Percentiles rank a stretch among this genome's conserved stretches.
Conservation (phyloP, 306 rosid genomes). For the Vicia villosa region DNA sequence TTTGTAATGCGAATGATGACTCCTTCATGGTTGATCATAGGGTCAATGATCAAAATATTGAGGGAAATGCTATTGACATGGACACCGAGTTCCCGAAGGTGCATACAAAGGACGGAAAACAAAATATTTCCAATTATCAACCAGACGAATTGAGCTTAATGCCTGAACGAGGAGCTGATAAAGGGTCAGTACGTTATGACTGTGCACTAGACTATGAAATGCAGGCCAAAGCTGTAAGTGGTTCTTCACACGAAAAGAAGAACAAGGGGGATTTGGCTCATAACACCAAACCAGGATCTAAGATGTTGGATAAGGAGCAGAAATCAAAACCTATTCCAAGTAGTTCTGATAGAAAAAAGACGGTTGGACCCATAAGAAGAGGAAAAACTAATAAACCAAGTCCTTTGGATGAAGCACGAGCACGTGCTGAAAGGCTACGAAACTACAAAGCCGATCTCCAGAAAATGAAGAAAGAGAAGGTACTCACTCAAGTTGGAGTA, state of each 20-base stretch:
- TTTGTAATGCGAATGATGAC: constrained; percentile 54
- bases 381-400: constrained; percentile 73
- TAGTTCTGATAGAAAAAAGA: constrained; percentile 57
- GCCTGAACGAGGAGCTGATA: constrained; percentile 73
- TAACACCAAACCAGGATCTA: constrained; percentile 51
- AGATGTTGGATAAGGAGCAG: constrained; percentile 56
- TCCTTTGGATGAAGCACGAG: constrained; percentile 94
- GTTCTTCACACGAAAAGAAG: constrained; percentile 44
- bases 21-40: constrained; percentile 61
- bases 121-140: constrained; percentile 54
- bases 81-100: constrained; percentile 64
- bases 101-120: constrained; percentile 49
- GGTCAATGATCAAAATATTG: constrained; percentile 44
- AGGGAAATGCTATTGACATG: constrained; percentile 71
- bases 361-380: constrained; percentile 80
- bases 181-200: constrained; percentile 56
- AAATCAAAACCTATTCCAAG: constrained; percentile 56
- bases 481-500: constrained; percentile 28
- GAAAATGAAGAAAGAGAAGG: constrained; percentile 93
- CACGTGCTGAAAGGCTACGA: constrained; percentile 87
- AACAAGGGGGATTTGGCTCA: constrained; percentile 43
- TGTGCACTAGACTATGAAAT: constrained; percentile 80
- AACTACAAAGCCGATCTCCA: constrained; percentile 90
- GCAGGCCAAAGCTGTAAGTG: constrained; percentile 48
- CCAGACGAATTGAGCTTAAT: constrained; percentile 77